Base-by-base conservation (phyloP, 2,329 filamentous ascomycete species). In the Thielaviopsis musarum region DNA sequence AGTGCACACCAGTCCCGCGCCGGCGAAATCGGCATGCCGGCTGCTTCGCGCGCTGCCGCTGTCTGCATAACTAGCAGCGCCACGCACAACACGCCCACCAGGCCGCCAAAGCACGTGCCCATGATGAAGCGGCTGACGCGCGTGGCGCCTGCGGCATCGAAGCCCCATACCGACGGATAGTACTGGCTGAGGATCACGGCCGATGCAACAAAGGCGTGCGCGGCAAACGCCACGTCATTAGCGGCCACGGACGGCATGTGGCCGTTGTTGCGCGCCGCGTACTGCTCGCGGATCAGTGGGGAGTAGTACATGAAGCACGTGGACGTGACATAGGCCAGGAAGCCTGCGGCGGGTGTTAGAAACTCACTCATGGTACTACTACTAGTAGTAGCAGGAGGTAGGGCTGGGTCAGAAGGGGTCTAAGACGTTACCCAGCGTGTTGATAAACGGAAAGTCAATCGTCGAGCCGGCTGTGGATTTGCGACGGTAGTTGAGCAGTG, bases 201-300 rank as follows among this genome's bases (percentile, higher is more conserved):
- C 65, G 84, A 88, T 63, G 95, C 73, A 10, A 90, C 63, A 17
- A 89, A 75, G 38, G 87, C 91, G 72, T 97, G 91, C 2, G 82
- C 74, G 17, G 91, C 90, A 69, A 97, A 97, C 15, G 83, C 81
- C 61, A 97, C 78, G 72, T 98, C 93, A 72, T 97, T 97, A 72
- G 88, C 81, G 59, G 86, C 82, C 30, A 95, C 91, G 0, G 91
- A 93, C 2, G 91, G 89, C 52, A 85, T 80, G 7, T 88, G 83
- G 4, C 84, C 82, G 53, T 79, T 71, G 70, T 97, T 82, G 62
- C 93, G 83, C 19, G 80, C 77, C 22, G 89, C 90, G 74, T 98
- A 98, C 69, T 97, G 88, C 41, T 74, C 70, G 58, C 87, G 85
- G 59, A 97, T 85, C 15, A 81, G 72, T 1, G 87, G 78, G 19